phyloP scores from a whole-genome alignment of 768 basidiomycete genomes.

The Phylloporus arenicola region DNA sequence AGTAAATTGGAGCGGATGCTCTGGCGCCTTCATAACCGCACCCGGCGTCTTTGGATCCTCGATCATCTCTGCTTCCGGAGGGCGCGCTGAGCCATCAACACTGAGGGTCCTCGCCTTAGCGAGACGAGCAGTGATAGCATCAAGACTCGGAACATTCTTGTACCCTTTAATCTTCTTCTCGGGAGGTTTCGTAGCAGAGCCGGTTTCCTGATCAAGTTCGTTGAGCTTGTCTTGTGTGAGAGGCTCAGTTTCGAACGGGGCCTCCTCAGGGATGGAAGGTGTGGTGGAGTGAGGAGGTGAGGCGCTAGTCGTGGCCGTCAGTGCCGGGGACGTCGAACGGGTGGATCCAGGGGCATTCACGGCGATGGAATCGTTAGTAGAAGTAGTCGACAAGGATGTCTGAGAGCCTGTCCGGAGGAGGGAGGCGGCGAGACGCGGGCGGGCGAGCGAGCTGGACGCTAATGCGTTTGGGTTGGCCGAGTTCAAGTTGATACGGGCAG shows the following conservation, averaged over 20 bases:
- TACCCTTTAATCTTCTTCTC: slow-evolving; percentile 55
- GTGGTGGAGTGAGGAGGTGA: slow-evolving; percentile 39
- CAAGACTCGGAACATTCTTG: slow-evolving; percentile 83
- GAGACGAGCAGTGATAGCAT: slow-evolving; percentile 77
- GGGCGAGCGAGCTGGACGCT: slow-evolving; percentile 29
- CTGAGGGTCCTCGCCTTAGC: slow-evolving; percentile 63
- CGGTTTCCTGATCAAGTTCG: slow-evolving; percentile 54
- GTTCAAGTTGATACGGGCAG: slow-evolving; percentile 63
- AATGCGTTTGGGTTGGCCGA: slow-evolving; percentile 18
- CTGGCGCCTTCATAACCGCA: slow-evolving; percentile 57
- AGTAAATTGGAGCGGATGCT: slow-evolving; percentile 78
- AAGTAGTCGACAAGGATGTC: slow-evolving; percentile 47
- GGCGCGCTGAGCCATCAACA: slow-evolving; percentile 55
- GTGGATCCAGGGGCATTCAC: slow-evolving; percentile 60
- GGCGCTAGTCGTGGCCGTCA: slow-evolving; percentile 43
- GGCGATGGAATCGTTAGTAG: slow-evolving; percentile 52
- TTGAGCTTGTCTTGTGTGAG: slow-evolving; percentile 65
- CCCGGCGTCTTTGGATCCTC: slow-evolving; percentile 83
- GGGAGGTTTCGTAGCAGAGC: slow-evolving; percentile 19
- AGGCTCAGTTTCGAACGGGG: slow-evolving; percentile 34
- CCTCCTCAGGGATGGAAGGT: slow-evolving; percentile 34
- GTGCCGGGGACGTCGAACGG: slow-evolving; percentile 59
- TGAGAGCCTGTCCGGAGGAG: slow-evolving; percentile 59
- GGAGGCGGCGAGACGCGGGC: slow-evolving; percentile 72
- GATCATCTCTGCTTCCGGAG: slow-evolving; percentile 72